Base-by-base conservation (phyloP, 352 stramenopile genomes). In the Plasmopara halstedii region DNA sequence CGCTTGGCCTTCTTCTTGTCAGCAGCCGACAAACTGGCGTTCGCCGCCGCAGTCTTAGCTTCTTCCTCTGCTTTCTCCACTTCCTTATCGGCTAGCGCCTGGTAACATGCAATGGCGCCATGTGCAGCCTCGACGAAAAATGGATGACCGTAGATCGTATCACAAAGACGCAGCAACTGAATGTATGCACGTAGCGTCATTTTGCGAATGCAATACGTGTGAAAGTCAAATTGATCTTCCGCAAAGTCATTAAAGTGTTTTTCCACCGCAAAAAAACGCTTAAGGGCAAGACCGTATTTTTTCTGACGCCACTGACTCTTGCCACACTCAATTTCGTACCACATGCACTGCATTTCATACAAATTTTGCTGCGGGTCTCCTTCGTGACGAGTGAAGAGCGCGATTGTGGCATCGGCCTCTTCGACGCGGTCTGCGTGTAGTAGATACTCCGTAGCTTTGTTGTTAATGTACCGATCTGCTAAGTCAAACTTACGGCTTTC, bases 151-250 rank as follows among this genome's bases (percentile, higher is more conserved):
- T 91, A 96, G 25, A 98, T 73, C 43, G 73, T 61, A 60, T 98
- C 93, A 61, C 96, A 97, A 53, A 97, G 86, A 53, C 87, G 79
- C 36, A 99, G 70, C 56, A 98, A 80, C 50, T 94, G 83, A 19
- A 98, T 71, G 62, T 99, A 99, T 11, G 95, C 73, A 32, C 95
- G 82, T 38, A 99, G 65, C 20, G 95, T 99, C 61, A 97, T 96
- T 77, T 98, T 99, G 54, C 95, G 89, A 55, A 99, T 87, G 56
- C 95, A 99, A 66, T 99, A 99, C 37, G 77, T 93, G 80, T 99
- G 95, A 69, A 99, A 99, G 64, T 99, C 96, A 50, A 99, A 98
- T 67, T 99, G 95, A 76, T 99, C 95, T 46, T 99, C 95, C 29
- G 94, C 64, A 36, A 98, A 98, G 67, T 98, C 94, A 47, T 95